These are phyloP conservation scores for Onygenales sp. DNA, from an alignment of 2,329 filamentous ascomycete species.

Conservation along the genomic window DNA sequence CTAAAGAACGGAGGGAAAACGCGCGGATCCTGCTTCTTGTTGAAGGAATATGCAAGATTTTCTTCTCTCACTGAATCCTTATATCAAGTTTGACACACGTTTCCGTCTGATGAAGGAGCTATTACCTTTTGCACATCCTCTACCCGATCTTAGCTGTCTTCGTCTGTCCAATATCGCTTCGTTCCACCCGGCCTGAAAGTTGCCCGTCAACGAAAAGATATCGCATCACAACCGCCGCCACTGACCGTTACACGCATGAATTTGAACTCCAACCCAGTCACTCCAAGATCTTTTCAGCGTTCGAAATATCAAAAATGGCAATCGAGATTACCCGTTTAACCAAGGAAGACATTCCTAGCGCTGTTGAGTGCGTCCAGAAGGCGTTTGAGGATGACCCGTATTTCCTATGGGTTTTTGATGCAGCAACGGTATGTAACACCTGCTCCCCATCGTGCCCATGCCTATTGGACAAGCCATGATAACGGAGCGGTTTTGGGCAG, in stretches of 20 bases:
- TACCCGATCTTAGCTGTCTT: neutral
- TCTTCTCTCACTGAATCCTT: neutral
- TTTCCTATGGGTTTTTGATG: slow-evolving; percentile 56
- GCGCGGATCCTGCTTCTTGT: too few species aligned
- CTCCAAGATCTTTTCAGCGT: neutral
- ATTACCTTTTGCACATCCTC: neutral
- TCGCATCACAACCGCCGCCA: too few species aligned
- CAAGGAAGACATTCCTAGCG: slow-evolving; percentile 52
- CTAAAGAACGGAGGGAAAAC: too few species aligned
- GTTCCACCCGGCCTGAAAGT: neutral
- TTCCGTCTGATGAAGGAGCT: neutral
- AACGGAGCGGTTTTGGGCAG: neutral
- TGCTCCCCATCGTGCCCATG: neutral
- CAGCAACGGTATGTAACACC: slow-evolving; percentile 39
- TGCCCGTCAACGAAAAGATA: neutral
- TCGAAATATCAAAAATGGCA: slow-evolving; percentile 26
- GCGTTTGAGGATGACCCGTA: slow-evolving; percentile 61
- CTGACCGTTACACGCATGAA: too few species aligned
- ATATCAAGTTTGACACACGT: neutral
- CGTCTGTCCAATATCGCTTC: neutral
- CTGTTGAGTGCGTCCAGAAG: slow-evolving; percentile 55
- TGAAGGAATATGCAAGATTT: too few species aligned
- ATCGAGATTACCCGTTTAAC: slow-evolving; percentile 49
- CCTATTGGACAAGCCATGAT: neutral
- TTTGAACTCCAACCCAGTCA: too few species aligned